Evolutionary conservation across 371 early-diverging fungal species (phyloP), one percentile per base, ranked within the genome.

Genomic region (Zychaea mexicana): DNA sequence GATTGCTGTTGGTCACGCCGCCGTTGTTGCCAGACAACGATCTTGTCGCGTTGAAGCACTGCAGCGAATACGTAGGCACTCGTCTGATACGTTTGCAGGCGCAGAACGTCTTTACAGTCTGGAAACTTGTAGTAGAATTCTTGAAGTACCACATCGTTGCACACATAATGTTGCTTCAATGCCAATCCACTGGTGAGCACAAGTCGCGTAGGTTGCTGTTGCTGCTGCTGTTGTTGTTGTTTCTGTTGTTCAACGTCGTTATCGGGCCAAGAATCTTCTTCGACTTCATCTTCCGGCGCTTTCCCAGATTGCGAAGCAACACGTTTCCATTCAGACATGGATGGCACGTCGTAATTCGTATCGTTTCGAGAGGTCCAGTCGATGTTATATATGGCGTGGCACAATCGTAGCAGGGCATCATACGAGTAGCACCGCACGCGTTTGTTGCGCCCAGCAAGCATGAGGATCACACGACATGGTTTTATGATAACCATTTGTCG

Each of bases 351-450:
- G 52, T 65, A 64, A 0, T 38, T 10, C 7, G 2, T 45, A 10
- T 71, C 63, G 19, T 31, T 32, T 27, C 76, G 47, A 24, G 36
- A 12, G 0, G 59, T n/a, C 80, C 80, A 80, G 38, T 71, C 63
- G 3, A 78, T 30, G 6, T 46, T 39, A 13, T 70, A 55, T 2
- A 76, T 65, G 5, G 65, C 73, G 47, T 78, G 77, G 10, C 70
- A 62, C 0, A 78, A 65, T 22, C 67, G 42, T 2, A 77, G 33
- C 2, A 81, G 22, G 2, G 75, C 77, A 49, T 76, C 74, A 2
- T 74, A 67, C 1, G 77, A 78, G 49, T 81, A 81, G 39, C 82
- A 81, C 12, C 82, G 70, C 6, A 81, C 72, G 56, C 77, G 74
- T 19, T 73, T 72, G 55, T 70, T 66, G n/a, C 78, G 61, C 1